phyloP scores from a whole-genome alignment of 1,284 basidiomycete species.

The Sporisorium exsertum region DNA sequence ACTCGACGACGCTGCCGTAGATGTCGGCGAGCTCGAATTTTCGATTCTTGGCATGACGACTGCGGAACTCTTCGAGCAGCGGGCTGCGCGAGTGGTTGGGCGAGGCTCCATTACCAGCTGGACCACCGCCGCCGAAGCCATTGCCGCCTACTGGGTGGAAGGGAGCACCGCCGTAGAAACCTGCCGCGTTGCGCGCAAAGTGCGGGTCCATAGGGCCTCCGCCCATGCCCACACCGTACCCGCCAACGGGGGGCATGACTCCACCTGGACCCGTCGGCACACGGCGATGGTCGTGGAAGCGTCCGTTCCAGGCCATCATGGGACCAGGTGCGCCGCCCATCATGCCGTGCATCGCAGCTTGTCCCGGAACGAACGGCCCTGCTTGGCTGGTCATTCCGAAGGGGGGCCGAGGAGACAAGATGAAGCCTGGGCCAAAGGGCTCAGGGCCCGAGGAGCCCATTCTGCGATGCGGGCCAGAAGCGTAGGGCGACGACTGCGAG shows the following conservation, averaged over 20 bases:
- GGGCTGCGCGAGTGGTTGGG: slow-evolving; percentile 30
- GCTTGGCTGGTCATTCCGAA: slow-evolving; percentile 38
- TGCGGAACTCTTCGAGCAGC: slow-evolving; percentile 62
- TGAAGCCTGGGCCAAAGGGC: slow-evolving; percentile 21
- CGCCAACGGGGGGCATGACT: slow-evolving; percentile 37
- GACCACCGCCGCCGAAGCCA: slow-evolving; percentile 5
- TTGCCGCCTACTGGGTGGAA: slow-evolving; percentile 8
- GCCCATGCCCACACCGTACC: slow-evolving; percentile 15
- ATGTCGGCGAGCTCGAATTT: slow-evolving; percentile 77
- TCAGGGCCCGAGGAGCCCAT: slow-evolving; percentile 32
- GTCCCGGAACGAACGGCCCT: slow-evolving; percentile 31
- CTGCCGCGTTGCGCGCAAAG: slow-evolving; percentile 18
- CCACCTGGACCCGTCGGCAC: slow-evolving; percentile 48
- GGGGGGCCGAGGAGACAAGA: slow-evolving; percentile 34
- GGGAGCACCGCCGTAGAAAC: slow-evolving; percentile 19
- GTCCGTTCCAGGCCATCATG: slow-evolving; percentile 38
- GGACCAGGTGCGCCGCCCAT: slow-evolving; percentile 25
- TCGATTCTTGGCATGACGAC: slow-evolving; percentile 46
- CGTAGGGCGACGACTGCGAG: slow-evolving; percentile 27
- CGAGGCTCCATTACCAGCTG: background rate
- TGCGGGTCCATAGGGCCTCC: slow-evolving; percentile 26
- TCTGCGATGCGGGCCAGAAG: slow-evolving; percentile 25
- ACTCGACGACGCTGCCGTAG: slow-evolving; percentile 87
- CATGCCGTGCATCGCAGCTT: slow-evolving; percentile 31
- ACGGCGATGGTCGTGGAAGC: slow-evolving; percentile 47